phyloP scores from a whole-genome alignment of 306 rosid genomes.

The Dryas alaskensis region DNA sequence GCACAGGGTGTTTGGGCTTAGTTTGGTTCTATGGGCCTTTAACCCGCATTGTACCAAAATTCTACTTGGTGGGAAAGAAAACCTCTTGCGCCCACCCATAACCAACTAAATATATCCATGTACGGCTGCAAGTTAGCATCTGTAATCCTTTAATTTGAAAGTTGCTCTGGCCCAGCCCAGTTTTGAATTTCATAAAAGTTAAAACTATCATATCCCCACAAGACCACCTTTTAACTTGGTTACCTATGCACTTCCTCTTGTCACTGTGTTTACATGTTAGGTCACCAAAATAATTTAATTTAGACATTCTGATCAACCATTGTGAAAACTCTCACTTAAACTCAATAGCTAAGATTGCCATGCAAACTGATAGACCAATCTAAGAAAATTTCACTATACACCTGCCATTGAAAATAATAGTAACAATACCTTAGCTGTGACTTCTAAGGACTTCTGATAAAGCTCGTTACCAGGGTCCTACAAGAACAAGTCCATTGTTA shows the following conservation, averaged over 20 bases:
- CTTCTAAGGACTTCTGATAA: constrained; percentile 65
- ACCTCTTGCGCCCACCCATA: neutral
- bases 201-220: neutral
- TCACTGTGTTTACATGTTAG: neutral
- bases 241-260: neutral
- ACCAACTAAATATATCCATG: neutral
- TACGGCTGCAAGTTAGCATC: neutral
- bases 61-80: neutral
- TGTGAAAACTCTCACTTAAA: neutral
- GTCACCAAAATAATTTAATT: neutral
- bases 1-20: neutral
- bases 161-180: neutral
- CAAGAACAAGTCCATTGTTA: constrained; percentile 29
- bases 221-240: neutral
- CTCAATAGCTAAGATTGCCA: neutral
- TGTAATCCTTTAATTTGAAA: neutral
- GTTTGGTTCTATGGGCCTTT: neutral
- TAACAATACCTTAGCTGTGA: constrained; percentile 52
- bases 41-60: neutral
- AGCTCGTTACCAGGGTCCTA: constrained; percentile 78
- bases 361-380: neutral
- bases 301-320: neutral
- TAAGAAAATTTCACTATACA: neutral
- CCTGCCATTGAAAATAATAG: neutral
- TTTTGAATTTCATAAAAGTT: neutral